Percentiles rank a stretch among this genome's conserved stretches.
phyloP scores from a whole-genome alignment of 73 alveolate genomes.

The Blepharisma japonicum region DNA sequence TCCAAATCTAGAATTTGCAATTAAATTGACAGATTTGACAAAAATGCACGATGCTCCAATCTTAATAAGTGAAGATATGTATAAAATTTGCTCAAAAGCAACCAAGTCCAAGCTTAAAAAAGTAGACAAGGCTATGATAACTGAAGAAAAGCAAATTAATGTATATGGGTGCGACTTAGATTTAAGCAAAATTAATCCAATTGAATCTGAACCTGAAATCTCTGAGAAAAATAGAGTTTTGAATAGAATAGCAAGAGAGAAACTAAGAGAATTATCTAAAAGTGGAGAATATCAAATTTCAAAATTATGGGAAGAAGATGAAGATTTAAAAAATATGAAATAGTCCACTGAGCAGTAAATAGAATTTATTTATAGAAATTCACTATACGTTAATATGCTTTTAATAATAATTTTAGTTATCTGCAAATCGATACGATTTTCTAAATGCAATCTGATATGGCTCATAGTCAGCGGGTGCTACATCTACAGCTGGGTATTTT shows the following conservation, averaged over 20 bases:
- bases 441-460: no score
- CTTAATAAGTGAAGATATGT: constrained; percentile 57
- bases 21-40: constrained; percentile 79
- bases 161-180: constrained; percentile 65
- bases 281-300: constrained; percentile 16
- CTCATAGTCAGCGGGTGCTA: no score
- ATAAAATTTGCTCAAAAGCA: constrained; percentile 39
- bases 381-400: no score
- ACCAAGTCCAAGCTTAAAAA: constrained; percentile 45
- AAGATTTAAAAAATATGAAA: constrained; percentile 64
- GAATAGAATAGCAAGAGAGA: constrained; percentile 14
- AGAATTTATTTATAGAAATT: no score
- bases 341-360: no score
- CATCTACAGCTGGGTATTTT: no score
- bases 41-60: constrained; percentile 60
- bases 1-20: constrained; percentile 80
- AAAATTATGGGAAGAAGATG: constrained; percentile 58
- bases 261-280: not conserved
- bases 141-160: constrained; percentile 53
- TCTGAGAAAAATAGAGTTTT: not conserved
- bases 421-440: no score
- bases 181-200: not conserved
- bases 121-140: constrained; percentile 68
- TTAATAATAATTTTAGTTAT: no score
- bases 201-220: no score